Percentiles rank a stretch among this genome's conserved stretches.
These are phyloP conservation scores for Cyberlindnera meyerae DNA, from an alignment of 805 yeast species.

Conservation along the genomic window DNA sequence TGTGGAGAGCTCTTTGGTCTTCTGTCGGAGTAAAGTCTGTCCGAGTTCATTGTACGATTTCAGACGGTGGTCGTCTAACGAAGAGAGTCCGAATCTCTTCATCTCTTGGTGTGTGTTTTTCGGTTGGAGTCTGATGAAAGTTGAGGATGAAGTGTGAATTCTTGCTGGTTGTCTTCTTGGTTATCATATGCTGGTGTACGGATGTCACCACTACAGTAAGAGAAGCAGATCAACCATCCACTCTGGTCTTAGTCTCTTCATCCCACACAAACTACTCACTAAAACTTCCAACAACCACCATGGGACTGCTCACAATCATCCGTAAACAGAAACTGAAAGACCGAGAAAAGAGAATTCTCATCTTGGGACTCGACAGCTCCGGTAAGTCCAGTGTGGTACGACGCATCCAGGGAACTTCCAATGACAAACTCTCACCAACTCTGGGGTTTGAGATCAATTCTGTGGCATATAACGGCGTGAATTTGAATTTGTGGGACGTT, in stretches of 20 bases:
- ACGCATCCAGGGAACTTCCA: conserved; percentile 44
- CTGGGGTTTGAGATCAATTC: conserved; percentile 84
- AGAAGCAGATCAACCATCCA: too few species aligned
- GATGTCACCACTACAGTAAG: too few species aligned
- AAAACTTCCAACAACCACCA: too few species aligned
- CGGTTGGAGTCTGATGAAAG: too few species aligned
- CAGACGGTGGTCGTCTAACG: conserved; percentile 32
- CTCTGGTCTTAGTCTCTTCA: too few species aligned
- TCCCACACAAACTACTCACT: too few species aligned
- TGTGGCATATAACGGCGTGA: conserved; percentile 33
- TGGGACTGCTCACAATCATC: conserved; percentile 81
- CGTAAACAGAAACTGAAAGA: conserved; percentile 81
- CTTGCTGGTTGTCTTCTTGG: too few species aligned
- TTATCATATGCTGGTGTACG: too few species aligned
- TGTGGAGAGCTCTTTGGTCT: conserved; percentile 55
- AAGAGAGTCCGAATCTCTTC: conserved; percentile 44
- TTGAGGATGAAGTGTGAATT: too few species aligned
- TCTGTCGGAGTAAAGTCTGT: conserved; percentile 37
- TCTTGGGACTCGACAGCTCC: conserved; percentile 84
- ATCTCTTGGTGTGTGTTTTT: conserved; percentile 15
- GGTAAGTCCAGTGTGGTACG: conserved; percentile 87
- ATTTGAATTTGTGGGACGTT: conserved; percentile 73
- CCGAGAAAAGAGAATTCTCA: conserved; percentile 64
- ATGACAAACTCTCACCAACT: conserved; percentile 69
- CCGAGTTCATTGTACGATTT: conserved; percentile 19